A percentile compares a stretch with the other conserved stretches of the same genome.
Evolutionary conservation across 441 rosid genomes (phyloP).

Genomic region (Flueggea neowawraea): DNA sequence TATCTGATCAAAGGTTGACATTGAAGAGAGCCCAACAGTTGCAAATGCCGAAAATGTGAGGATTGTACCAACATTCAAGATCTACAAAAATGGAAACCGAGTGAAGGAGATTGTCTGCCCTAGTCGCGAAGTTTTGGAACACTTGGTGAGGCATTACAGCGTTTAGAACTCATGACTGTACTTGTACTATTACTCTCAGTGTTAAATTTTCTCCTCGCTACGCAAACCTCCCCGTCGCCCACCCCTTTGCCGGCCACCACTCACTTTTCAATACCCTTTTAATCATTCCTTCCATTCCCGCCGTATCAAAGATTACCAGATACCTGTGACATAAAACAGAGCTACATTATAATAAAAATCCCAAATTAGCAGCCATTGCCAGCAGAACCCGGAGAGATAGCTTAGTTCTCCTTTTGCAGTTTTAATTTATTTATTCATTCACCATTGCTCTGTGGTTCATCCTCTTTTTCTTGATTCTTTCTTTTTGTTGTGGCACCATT

Average conservation of each 20-base stretch:
- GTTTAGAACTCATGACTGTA: constrained; percentile 34
- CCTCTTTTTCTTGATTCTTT: constrained; percentile 13
- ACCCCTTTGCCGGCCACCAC: not conserved
- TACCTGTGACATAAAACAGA: constrained; percentile 41
- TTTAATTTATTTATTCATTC: constrained; percentile 56
- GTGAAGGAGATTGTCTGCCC: constrained; percentile 93
- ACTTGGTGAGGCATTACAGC: constrained; percentile 92
- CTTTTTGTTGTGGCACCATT: constrained; percentile 8
- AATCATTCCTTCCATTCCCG: constrained; percentile 13
- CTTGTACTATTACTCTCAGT: constrained; percentile 19
- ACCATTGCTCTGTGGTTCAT: constrained; percentile 46
- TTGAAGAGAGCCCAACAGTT: constrained; percentile 47
- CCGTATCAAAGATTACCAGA: constrained; percentile 19
- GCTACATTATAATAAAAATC: constrained; percentile 32
- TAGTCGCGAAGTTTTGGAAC: constrained; percentile 77
- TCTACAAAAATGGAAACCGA: constrained; percentile 75
- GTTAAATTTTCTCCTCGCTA: constrained; percentile 15
- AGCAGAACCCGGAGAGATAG: constrained; percentile 62
- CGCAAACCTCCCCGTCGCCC: constrained; percentile 11
- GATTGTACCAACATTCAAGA: constrained; percentile 87
- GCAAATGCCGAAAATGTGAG: constrained; percentile 78
- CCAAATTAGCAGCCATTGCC: constrained; percentile 34
- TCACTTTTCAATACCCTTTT: constrained; percentile 24
- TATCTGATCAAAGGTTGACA: constrained; percentile 56
- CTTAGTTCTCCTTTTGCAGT: constrained; percentile 47